These are phyloP conservation scores for Pugionium dolabratum DNA, from an alignment of 345 rosid genomes.

Conservation along the genomic window DNA sequence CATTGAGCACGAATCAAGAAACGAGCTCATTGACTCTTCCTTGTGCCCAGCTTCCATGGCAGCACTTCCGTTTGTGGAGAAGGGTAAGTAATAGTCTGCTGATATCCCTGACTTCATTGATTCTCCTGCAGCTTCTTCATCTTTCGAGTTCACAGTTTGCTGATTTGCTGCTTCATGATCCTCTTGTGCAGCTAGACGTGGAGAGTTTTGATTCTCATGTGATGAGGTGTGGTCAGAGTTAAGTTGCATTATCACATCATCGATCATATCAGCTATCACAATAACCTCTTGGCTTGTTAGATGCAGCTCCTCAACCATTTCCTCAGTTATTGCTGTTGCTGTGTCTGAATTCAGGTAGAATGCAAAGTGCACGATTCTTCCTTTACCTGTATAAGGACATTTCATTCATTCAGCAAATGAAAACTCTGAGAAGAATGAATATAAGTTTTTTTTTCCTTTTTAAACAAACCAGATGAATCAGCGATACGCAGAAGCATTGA, in stretches of 20 bases:
- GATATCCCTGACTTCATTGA: slow-evolving; percentile 55
- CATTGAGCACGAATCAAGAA: slow-evolving; percentile 47
- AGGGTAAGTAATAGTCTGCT: slow-evolving; percentile 49
- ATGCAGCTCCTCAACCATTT: slow-evolving; percentile 86
- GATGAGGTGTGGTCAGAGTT: slow-evolving; percentile 45
- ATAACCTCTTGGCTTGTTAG: slow-evolving; percentile 60
- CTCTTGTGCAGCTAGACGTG: not conserved
- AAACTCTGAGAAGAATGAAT: not conserved
- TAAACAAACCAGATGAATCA: slow-evolving; percentile 53
- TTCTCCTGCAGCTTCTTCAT: slow-evolving; percentile 36
- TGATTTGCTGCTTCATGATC: slow-evolving; percentile 37
- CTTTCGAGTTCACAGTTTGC: slow-evolving; percentile 27
- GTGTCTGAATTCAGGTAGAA: slow-evolving; percentile 79
- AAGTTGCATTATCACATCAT: slow-evolving; percentile 57
- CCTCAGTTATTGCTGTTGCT: slow-evolving; percentile 63
- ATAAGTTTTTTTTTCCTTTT: not conserved
- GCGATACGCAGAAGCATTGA: slow-evolving; percentile 59
- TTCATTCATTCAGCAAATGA: slow-evolving; percentile 14
- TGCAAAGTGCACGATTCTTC: slow-evolving; percentile 64
- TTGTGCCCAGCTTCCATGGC: slow-evolving; percentile 35
- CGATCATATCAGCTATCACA: slow-evolving; percentile 74
- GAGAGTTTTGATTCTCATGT: slow-evolving; percentile 35
- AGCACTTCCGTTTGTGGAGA: slow-evolving; percentile 36
- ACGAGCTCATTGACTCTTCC: slow-evolving; percentile 42
- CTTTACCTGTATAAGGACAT: slow-evolving; percentile 36